Conservation (phyloP, 352 stramenopile genomes). For the Phytophthora foliorum region DNA sequence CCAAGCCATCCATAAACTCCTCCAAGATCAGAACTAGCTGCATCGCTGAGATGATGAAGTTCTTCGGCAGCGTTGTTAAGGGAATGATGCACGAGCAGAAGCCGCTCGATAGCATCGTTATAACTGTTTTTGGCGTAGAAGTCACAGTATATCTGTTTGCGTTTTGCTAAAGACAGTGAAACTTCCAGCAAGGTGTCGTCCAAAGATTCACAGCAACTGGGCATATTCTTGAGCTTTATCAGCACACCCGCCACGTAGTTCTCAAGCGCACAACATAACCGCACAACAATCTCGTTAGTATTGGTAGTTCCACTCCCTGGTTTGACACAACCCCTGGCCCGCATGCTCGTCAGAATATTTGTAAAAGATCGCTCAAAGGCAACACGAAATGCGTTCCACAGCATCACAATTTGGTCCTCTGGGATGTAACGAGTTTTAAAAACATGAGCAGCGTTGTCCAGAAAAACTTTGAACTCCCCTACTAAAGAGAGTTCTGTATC, state of each 20-base stretch:
- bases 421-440: conserved; percentile 45
- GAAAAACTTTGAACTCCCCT: conserved; percentile 42
- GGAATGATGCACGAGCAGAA: conserved; percentile 36
- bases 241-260: conserved; percentile 35
- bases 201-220: background rate
- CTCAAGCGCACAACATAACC: conserved; percentile 39
- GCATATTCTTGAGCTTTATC: conserved; percentile 22
- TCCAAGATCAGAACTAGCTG: conserved; percentile 47
- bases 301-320: background rate
- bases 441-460: conserved; percentile 47
- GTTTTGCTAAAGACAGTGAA: conserved; percentile 38
- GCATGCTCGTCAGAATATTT: conserved; percentile 36
- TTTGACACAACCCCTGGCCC: conserved; percentile 11
- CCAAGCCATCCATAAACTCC: conserved; percentile 70
- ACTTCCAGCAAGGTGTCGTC: conserved; percentile 28
- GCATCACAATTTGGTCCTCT: conserved; percentile 25
- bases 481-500: conserved; percentile 4
- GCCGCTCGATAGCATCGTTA: conserved; percentile 19
- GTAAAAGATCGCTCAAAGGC: conserved; percentile 40
- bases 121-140: conserved; percentile 45
- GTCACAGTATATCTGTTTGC: conserved; percentile 46
- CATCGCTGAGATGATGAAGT: conserved; percentile 7
- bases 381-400: conserved; percentile 46
- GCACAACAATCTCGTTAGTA: conserved; percentile 14
- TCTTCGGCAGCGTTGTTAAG: conserved; percentile 37